Percentiles rank a stretch among this genome's conserved stretches.
Conservation (phyloP, 805 yeast genomes). For the Pichia sporocuriosa region DNA sequence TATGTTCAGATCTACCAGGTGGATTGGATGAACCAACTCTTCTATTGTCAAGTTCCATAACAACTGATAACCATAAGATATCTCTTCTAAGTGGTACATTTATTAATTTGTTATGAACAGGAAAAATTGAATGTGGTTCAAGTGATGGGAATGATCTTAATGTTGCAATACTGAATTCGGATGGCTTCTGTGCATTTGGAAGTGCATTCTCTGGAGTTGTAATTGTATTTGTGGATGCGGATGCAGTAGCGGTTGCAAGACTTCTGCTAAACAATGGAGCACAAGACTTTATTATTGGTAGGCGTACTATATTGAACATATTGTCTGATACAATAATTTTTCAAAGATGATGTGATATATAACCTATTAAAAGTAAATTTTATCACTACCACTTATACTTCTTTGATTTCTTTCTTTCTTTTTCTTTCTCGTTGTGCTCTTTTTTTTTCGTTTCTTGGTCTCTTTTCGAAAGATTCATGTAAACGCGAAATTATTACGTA, state of each 20-base stretch:
- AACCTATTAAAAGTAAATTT: too few species aligned
- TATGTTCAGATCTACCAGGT: slow-evolving; percentile 79
- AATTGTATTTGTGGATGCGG: neutral
- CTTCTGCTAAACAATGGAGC: neutral
- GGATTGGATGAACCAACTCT: slow-evolving; percentile 89
- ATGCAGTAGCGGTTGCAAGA: slow-evolving; percentile 4
- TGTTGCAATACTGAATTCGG: slow-evolving; percentile 69
- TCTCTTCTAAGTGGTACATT: slow-evolving; percentile 82
- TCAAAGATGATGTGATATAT: too few species aligned
- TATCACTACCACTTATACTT: too few species aligned
- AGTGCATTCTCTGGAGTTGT: slow-evolving; percentile 6
- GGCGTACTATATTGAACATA: slow-evolving; percentile 1
- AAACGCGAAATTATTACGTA: too few species aligned
- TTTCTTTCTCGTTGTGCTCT: too few species aligned
- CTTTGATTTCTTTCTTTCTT: too few species aligned
- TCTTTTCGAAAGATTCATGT: too few species aligned
- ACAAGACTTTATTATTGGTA: neutral
- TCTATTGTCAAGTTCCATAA: slow-evolving; percentile 80
- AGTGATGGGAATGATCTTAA: slow-evolving; percentile 82
- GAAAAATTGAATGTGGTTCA: slow-evolving; percentile 73
- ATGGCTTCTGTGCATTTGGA: slow-evolving; percentile 39
- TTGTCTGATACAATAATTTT: neutral
- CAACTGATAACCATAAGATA: slow-evolving; percentile 88
- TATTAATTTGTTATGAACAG: slow-evolving; percentile 66
- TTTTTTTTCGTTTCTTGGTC: too few species aligned